Base-by-base conservation (phyloP, 208 protist genomes). In the Trypanosoma vivax region DNA sequence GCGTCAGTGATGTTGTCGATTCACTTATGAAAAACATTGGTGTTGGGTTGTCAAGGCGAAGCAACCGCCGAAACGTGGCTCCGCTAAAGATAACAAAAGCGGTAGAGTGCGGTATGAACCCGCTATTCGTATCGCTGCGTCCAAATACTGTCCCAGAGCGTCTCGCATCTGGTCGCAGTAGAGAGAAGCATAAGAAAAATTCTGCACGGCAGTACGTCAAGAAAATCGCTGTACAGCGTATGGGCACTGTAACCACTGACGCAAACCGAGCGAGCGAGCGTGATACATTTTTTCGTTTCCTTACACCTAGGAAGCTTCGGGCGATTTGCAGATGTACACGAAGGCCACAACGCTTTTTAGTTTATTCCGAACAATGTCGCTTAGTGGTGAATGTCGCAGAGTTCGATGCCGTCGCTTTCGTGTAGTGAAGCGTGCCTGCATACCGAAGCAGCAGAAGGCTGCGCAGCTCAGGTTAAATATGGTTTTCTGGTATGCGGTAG, bases 401-500 rank as follows among this genome's bases (percentile, higher is more conserved):
- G 51, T 58, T 23, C 39, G 39, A 3, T 41, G 51, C 28, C 39
- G 39, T 24, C 51, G 29, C 29, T 46, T 18, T 45, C 46, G 37
- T 46, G 21, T 35, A 25, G 23, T 24, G 31, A 3, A 24, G 11
- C 28, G n/a, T n/a, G 29, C 29, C 23, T 14, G 21, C 18, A 25
- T 29, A 19, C 11, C n/a, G n/a, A n/a, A n/a, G n/a, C n/a, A n/a
- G n/a, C n/a, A n/a, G n/a, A n/a, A n/a, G n/a, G n/a, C 33, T 14
- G 33, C 33, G 14, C 9, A 41, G 3, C 21, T 18, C n/a, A 10
- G 24, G 2, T 13, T 62, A 37, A 10, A 37, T 35, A 1, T n/a
- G 2, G 37, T 29, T 34, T 53, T 62, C 33, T 62, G 55, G 55
- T n/a, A 21, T 29, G 43, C 46, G 10, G 34, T 62, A 30, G 21